phyloP scores from a whole-genome alignment of 2,329 filamentous ascomycete genomes.

The Neopestalotiopsis rosae region DNA sequence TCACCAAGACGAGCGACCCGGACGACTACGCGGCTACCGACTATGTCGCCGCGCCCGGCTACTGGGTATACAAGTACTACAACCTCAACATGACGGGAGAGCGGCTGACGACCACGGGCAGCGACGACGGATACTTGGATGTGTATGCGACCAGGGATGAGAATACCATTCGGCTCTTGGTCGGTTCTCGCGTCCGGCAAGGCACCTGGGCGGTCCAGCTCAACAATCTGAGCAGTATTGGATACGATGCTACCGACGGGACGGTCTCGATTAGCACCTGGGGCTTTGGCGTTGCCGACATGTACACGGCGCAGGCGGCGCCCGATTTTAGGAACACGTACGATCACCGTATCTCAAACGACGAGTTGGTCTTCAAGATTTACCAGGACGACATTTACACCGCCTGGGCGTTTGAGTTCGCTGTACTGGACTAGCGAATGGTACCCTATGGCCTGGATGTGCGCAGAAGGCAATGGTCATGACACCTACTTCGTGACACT shows the following conservation, averaged over 20 bases:
- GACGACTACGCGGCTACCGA: conserved; percentile 19
- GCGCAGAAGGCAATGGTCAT: too few species aligned
- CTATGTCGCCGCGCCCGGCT: conserved; percentile 36
- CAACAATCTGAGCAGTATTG: conserved; percentile 36
- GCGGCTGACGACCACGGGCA: conserved; percentile 40
- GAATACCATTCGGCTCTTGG: conserved; percentile 38
- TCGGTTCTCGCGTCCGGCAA: conserved; percentile 35
- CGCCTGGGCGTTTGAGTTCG: conserved; percentile 4
- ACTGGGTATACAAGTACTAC: conserved; percentile 55
- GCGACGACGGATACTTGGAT: conserved; percentile 41
- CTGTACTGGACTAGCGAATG: not conserved
- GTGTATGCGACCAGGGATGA: conserved; percentile 42
- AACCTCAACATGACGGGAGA: conserved; percentile 47
- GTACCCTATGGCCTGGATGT: too few species aligned
- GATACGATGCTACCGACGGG: conserved; percentile 34
- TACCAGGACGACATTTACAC: not conserved
- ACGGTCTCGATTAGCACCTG: conserved; percentile 38
- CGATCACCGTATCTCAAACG: not conserved
- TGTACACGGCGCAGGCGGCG: not conserved
- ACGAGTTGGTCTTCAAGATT: not conserved
- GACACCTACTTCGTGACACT: too few species aligned
- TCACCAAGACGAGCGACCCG: conserved; percentile 23
- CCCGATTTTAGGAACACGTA: not conserved
- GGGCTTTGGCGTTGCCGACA: conserved; percentile 28
- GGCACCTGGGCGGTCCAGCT: conserved; percentile 42